These are phyloP conservation scores for Daldinia loculata DNA, from an alignment of 495 filamentous ascomycete genomes.

Conservation along the genomic window DNA sequence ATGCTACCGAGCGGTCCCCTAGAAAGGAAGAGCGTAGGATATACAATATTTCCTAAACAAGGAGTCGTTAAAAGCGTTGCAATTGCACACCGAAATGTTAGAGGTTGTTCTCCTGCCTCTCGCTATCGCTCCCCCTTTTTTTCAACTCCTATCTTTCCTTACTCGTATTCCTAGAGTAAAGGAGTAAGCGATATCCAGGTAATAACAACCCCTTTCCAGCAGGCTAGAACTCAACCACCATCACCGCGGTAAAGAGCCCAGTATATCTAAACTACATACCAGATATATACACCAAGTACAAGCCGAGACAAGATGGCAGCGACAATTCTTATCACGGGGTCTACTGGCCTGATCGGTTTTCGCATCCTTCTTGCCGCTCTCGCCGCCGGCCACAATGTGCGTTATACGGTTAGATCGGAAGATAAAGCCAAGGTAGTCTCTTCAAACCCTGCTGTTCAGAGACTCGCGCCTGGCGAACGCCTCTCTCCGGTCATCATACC, in stretches of 20 bases:
- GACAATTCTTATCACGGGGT: constrained; percentile 50
- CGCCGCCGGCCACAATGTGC: constrained; percentile 49
- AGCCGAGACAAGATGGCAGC: constrained; percentile 19
- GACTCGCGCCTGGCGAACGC: constrained; percentile 29
- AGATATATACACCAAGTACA: not conserved
- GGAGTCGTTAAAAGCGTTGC: not conserved
- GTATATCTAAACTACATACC: not conserved
- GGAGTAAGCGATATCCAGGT: not conserved
- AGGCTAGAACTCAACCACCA: not conserved
- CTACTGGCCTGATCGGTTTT: constrained; percentile 51
- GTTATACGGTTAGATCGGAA: constrained; percentile 47
- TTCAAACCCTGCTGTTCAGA: constrained; percentile 39
- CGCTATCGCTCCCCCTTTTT: not conserved
- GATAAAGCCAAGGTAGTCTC: constrained; percentile 42
- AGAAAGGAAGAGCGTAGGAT: not conserved
- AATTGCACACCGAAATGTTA: not conserved
- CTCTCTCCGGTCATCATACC: not conserved
- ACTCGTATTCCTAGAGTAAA: not conserved
- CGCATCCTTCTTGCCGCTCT: constrained; percentile 43
- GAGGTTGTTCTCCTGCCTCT: not conserved
- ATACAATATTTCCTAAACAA: not conserved
- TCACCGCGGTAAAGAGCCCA: not conserved
- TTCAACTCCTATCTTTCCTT: not conserved
- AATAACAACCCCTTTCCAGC: not conserved
- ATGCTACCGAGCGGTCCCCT: not conserved